Evolutionary conservation across 257 asterid species (phyloP).

Genomic region (Scutellaria barbata): DNA sequence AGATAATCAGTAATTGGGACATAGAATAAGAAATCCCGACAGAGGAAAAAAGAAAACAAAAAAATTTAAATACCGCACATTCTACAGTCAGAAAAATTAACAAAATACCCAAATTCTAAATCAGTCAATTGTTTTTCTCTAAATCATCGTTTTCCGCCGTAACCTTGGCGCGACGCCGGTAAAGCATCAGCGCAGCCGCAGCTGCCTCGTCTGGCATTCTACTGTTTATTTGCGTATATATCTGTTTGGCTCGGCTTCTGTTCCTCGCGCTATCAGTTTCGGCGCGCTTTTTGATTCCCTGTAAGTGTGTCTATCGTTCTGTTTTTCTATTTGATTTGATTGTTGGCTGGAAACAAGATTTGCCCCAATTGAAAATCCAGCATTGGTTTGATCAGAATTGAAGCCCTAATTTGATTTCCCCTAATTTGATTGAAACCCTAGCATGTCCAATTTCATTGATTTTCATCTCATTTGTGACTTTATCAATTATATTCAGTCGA

Average conservation of each 20-base stretch:
- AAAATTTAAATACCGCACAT: slow-evolving; percentile 40
- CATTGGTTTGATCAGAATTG: slow-evolving; percentile 26
- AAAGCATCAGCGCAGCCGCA: slow-evolving; percentile 23
- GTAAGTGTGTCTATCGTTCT: slow-evolving; percentile 25
- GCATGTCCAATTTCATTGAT: background rate
- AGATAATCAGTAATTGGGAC: slow-evolving; percentile 11
- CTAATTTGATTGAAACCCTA: slow-evolving; percentile 53
- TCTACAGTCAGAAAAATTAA: slow-evolving; percentile 33
- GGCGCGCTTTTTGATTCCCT: slow-evolving; percentile 14
- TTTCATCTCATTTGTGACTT: slow-evolving; percentile 24
- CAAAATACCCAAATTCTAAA: slow-evolving; percentile 41
- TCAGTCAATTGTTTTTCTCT: slow-evolving; percentile 31
- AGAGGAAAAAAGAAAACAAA: background rate
- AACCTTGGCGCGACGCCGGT: slow-evolving; percentile 40
- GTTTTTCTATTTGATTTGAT: slow-evolving; percentile 25
- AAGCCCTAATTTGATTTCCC: slow-evolving; percentile 40
- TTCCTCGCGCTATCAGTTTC: slow-evolving; percentile 22
- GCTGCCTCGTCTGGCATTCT: slow-evolving; percentile 18
- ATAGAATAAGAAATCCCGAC: background rate
- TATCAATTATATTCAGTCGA: slow-evolving; percentile 14
- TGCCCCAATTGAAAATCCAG: slow-evolving; percentile 33
- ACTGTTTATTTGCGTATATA: background rate
- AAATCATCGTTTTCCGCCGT: slow-evolving; percentile 41
- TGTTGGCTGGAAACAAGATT: slow-evolving; percentile 4
- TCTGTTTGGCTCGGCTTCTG: slow-evolving; percentile 16